These are phyloP conservation scores for Saturnispora silvae DNA, from an alignment of 805 yeast species.

Conservation along the genomic window DNA sequence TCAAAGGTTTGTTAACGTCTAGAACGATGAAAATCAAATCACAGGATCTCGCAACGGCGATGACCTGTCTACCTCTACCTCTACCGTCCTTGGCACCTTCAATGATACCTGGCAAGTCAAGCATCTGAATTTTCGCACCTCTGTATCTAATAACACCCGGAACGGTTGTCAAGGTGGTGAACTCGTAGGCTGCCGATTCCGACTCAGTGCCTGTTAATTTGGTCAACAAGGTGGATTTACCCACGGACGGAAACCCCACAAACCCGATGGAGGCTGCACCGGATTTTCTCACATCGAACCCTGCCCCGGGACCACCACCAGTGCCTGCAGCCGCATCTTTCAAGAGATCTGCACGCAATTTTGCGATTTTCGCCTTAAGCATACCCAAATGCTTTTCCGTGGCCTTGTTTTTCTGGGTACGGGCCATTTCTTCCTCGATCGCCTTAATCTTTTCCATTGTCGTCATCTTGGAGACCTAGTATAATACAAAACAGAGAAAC, in stretches of 20 bases:
- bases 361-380: constrained; percentile 91
- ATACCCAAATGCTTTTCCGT: constrained; percentile 97
- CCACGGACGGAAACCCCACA: constrained; percentile 97
- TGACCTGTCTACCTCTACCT: constrained; percentile 92
- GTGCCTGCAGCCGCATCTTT: constrained; percentile 58
- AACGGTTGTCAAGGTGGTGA: constrained; percentile 93
- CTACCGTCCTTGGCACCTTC: constrained; percentile 89
- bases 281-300: constrained; percentile 97
- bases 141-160: constrained; percentile 94
- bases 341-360: constrained; percentile 82
- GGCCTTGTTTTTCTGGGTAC: constrained; percentile 95
- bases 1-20: constrained; percentile 93
- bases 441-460: constrained; percentile 69
- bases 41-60: constrained; percentile 98
- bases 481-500: not conserved
- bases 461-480: constrained; percentile 33
- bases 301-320: constrained; percentile 89
- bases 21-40: constrained; percentile 85
- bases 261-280: constrained; percentile 97
- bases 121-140: constrained; percentile 96
- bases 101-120: constrained; percentile 82
- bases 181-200: constrained; percentile 97
- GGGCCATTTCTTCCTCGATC: constrained; percentile 96
- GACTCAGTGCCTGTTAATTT: constrained; percentile 92
- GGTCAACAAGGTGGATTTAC: constrained; percentile 74